A percentile compares a stretch with the other conserved stretches of the same genome.
Conservation (phyloP, 495 filamentous ascomycete species). For the Annulohypoxylon maeteangense region DNA sequence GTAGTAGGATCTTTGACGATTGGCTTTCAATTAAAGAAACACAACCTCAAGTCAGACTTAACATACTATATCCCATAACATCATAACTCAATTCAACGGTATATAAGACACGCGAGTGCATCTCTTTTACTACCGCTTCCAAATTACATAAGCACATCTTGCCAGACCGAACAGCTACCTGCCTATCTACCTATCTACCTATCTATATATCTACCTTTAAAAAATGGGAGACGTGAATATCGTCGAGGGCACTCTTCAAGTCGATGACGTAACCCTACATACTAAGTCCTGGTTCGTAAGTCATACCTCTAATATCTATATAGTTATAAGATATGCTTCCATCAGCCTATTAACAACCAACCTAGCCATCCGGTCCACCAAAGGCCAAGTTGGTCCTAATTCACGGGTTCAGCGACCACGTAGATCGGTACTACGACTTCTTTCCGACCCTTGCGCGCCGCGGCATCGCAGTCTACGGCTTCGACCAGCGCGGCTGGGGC, state of each 20-base stretch:
- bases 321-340: not conserved
- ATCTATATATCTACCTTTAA: not conserved
- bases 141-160: not conserved
- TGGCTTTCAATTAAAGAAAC: conserved; percentile 39
- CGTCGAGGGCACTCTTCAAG: conserved; percentile 61
- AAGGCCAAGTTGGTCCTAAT: conserved; percentile 79
- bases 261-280: conserved; percentile 73
- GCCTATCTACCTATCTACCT: not conserved
- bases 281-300: conserved; percentile 88
- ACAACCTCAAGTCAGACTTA: conserved; percentile 21
- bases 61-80: not conserved
- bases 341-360: conserved; percentile 1
- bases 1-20: not conserved
- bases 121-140: not conserved
- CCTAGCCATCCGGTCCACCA: conserved; percentile 60
- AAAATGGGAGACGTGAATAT: conserved; percentile 55
- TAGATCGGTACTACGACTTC: conserved; percentile 75
- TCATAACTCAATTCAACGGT: not conserved
- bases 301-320: conserved; percentile 22
- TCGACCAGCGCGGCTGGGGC: conserved; percentile 83
- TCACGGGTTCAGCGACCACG: conserved; percentile 91
- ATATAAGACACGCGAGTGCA: not conserved
- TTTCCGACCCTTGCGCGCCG: conserved; percentile 74
- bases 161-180: not conserved
- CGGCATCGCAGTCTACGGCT: conserved; percentile 76